Conservation (phyloP, 768 basidiomycete genomes). For the Kondoa malvinella region DNA sequence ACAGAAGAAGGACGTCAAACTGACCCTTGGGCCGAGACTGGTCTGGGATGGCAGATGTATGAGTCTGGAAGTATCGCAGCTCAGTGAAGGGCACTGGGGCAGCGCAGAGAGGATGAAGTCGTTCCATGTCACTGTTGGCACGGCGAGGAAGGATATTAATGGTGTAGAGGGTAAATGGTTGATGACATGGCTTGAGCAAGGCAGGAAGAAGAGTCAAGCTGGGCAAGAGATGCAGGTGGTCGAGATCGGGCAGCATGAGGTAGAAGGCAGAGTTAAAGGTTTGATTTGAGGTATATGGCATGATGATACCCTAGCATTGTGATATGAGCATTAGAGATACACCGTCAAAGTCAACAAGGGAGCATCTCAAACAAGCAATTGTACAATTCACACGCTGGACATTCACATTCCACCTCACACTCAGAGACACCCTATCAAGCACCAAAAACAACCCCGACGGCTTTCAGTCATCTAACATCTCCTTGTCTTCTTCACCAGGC, state of each 20-base stretch:
- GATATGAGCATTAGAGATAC: no score
- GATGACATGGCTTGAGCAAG: conserved; percentile 42
- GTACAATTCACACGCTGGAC: no score
- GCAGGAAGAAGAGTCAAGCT: conserved; percentile 22
- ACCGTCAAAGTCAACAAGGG: no score
- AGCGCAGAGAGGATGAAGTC: conserved; percentile 36
- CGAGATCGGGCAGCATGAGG: conserved; percentile 12
- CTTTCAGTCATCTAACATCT: no score
- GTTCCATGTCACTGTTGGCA: conserved; percentile 81
- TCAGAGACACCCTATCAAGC: no score
- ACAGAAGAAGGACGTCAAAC: conserved; percentile 43
- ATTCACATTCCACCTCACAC: no score
- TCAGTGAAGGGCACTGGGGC: conserved; percentile 33
- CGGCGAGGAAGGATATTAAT: conserved; percentile 38
- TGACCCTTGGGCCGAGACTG: conserved; percentile 35
- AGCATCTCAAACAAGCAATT: no score
- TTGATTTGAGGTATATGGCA: no score
- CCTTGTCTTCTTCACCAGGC: no score
- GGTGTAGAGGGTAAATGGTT: conserved; percentile 56
- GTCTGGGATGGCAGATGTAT: conserved; percentile 66
- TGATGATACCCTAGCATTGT: no score
- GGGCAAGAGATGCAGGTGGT: conserved; percentile 25
- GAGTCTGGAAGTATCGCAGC: conserved; percentile 53
- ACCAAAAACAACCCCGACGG: no score
- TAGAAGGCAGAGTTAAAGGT: conserved; percentile 8